Evolutionary conservation across 2,329 filamentous ascomycete genomes (phyloP), one percentile per base, ranked within the genome.

Genomic region (Colletotrichum ledebouriae): DNA sequence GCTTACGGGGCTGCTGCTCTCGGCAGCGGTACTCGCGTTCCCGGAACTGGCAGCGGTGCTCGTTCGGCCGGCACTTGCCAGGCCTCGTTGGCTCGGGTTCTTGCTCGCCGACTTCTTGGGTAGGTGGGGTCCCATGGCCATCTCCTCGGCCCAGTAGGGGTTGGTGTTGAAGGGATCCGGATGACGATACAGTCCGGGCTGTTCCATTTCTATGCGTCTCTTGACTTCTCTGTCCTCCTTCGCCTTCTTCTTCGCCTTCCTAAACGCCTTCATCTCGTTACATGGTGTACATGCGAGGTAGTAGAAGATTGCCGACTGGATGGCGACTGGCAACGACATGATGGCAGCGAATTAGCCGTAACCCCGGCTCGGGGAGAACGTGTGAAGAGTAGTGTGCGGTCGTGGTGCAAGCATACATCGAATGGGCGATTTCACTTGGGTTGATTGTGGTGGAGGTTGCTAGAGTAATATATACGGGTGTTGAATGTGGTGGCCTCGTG

Each of bases 101-200:
- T 85, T 89, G 79, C 79, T 87, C 72, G 75, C 81, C 66, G 86
- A 80, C 77, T 90, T 86, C 74, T 90, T 90, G 37, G 90, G 90
- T 41, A 92, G 86, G 3, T 88, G 89, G 2, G 94, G 94, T 0
- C 94, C 94, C 80, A 94, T 86, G 70, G 84, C 85, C 72, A 98
- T 97, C 79, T 98, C 94, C 76, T 96, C 92, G 37, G 87, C 84
- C 94, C 94, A 98, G 80, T 93, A 93, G 12, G 91, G 90, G 75
- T 98, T 98, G 33, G 94, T 97, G 75, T 90, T 91, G 74, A 94
- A 96, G 1, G 94, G 92, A 50, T 89, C 88, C 2, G 92, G 94
- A 74, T 98, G 94, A 58, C 89, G 86, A 78, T 97, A 96, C 11
- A 89, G 79, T 46, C 87, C 88, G 0, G 93, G 92, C 76, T 94